A percentile compares a stretch with the other conserved stretches of the same genome.
These are phyloP conservation scores for Blepharisma japonicum DNA, from an alignment of 73 alveolate genomes.

Conservation along the genomic window DNA sequence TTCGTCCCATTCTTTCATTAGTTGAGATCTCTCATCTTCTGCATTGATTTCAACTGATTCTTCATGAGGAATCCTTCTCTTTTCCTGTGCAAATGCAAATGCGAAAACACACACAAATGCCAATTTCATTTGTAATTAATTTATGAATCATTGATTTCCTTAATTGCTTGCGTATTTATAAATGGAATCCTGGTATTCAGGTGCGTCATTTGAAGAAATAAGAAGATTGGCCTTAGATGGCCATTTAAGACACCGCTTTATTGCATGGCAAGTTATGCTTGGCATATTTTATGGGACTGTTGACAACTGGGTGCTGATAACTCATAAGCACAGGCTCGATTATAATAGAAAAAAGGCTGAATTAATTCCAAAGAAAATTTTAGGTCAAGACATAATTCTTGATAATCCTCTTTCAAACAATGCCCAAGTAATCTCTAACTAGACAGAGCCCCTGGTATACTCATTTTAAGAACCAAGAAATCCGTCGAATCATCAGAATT, in stretches of 20 bases:
- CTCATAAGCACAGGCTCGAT: background rate
- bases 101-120: no score
- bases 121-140: no score
- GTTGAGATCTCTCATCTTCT: constrained; percentile 6
- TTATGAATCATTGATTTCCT: no score
- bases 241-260: background rate
- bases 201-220: background rate
- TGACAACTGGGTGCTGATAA: background rate
- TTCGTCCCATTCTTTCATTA: constrained; percentile 36
- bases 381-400: constrained; percentile 47
- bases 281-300: background rate
- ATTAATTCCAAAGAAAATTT: background rate
- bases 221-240: background rate
- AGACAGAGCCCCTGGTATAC: constrained; percentile 62
- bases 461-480: constrained; percentile 68
- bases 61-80: no score
- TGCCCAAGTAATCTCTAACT: background rate
- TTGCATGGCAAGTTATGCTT: background rate
- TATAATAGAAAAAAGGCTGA: background rate
- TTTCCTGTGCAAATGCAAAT: no score
- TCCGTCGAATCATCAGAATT: constrained; percentile 59
- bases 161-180: no score
- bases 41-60: background rate
- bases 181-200: background rate
- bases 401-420: constrained; percentile 45